phyloP scores from a whole-genome alignment of 306 rosid genomes.

The Quercus wislizeni region DNA sequence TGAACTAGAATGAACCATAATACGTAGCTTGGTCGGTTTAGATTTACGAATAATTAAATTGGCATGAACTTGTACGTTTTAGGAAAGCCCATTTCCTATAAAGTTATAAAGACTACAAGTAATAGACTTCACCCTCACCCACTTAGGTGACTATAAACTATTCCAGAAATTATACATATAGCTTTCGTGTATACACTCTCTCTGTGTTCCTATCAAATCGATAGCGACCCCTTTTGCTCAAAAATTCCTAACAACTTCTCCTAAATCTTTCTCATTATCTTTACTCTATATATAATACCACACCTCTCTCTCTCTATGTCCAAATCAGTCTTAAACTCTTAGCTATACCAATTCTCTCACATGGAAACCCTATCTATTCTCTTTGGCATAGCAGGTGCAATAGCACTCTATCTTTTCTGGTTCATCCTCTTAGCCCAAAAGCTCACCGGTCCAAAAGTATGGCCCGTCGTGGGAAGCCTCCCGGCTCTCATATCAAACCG shows the following conservation, averaged over 20 bases:
- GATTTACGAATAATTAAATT: not conserved
- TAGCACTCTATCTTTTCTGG: conserved; percentile 57
- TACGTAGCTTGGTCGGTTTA: not conserved
- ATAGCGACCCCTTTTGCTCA: conserved; percentile 16
- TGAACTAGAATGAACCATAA: not conserved
- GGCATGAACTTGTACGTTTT: not conserved
- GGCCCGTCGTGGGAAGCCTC: conserved; percentile 77
- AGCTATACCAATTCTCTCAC: not conserved
- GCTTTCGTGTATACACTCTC: not conserved
- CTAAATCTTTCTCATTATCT: conserved; percentile 34
- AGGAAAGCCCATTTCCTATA: not conserved
- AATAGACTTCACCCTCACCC: not conserved
- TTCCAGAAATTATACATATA: not conserved
- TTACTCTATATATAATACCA: conserved; percentile 22
- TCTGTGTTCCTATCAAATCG: conserved; percentile 35
- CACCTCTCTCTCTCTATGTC: not conserved
- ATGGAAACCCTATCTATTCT: conserved; percentile 49
- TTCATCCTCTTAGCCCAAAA: conserved; percentile 46
- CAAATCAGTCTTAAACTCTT: not conserved
- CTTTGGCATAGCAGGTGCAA: conserved; percentile 30
- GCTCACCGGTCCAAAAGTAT: conserved; percentile 70
- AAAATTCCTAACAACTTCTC: conserved; percentile 64
- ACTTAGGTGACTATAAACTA: not conserved
- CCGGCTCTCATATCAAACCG: conserved; percentile 62
- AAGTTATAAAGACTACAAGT: not conserved